Base-by-base conservation (phyloP, 2,329 filamentous ascomycete genomes). In the Penicillium sp. region DNA sequence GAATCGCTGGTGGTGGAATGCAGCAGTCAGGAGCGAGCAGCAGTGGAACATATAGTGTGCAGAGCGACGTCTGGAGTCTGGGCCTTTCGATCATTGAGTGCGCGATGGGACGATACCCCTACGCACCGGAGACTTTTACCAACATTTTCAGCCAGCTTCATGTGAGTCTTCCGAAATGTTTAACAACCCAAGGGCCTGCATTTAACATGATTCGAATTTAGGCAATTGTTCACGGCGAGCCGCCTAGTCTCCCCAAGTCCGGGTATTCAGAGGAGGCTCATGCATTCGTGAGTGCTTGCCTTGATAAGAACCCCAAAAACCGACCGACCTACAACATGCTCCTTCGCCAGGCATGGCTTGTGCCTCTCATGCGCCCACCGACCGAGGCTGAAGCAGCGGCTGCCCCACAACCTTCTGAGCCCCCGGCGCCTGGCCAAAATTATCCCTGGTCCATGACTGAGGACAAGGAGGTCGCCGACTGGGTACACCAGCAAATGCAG, bases 151-250 rank as follows among this genome's bases (percentile, higher is more conserved):
- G 91, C 66, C 94, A 99, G 70, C 80, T 99, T 27, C 95, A 89
- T 65, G 94, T 97, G 81, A 86, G 92, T 85, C 17, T 37, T 32
- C 18, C 12, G n/a, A 29, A n/a, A 12, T 24, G 37, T 10, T 44
- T 17, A 29, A 20, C 33, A 7, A 12, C 49, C 23, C 39, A 39
- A 30, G 23, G 21, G 27, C 17, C 29, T 41, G 37, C n/a, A 23
- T 36, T 41, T 58, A 29, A 56, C 17, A 41, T 56, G 59, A 50
- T 66, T 60, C 18, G 50, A 30, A 36, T 20, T n/a, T 61, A 99
- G 94, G 94, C 94, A 49, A 99, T 99, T 68, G 94, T 99, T 29
- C 91, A 97, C 69, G 94, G 94, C 44, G 91, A 96, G n/a, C 91
- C 94, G 12, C 94, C 94, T 9, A 86, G 89, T 65, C 84, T 99